Percentiles rank a stretch among this genome's conserved stretches.
phyloP scores from a whole-genome alignment of 2,329 filamentous ascomycete genomes.

The Zymoseptoria pseudotritici region DNA sequence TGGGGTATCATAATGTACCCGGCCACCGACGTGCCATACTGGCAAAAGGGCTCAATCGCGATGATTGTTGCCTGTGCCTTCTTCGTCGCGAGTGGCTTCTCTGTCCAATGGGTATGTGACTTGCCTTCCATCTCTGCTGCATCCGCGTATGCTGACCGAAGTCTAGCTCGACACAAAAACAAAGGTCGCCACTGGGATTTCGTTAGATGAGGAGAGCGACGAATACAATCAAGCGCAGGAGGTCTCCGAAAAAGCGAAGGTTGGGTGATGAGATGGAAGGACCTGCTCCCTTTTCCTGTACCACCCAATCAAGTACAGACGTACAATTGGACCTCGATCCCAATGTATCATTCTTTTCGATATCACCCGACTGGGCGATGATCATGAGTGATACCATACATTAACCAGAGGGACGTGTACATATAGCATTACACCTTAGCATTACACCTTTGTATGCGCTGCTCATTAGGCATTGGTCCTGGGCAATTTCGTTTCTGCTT shows the following conservation, averaged over 20 bases:
- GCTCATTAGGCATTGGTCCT: no score
- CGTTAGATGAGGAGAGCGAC: not conserved
- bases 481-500: no score
- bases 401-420: no score
- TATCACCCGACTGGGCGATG: not conserved
- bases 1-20: constrained; percentile 40
- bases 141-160: not conserved
- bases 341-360: not conserved
- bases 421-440: no score
- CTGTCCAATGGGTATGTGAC: not conserved
- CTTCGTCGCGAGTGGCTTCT: not conserved
- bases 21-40: not conserved
- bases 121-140: not conserved
- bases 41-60: not conserved
- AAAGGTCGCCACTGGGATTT: not conserved
- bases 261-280: not conserved
- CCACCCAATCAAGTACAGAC: not conserved
- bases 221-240: not conserved
- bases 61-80: not conserved
- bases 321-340: not conserved
- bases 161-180: not conserved
- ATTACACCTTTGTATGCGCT: no score
- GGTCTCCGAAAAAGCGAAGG: not conserved
- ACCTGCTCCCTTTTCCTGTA: not conserved
- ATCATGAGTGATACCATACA: no score